Evolutionary conservation across 805 yeast species (phyloP).

Genomic region (Ascoidea tarda): DNA sequence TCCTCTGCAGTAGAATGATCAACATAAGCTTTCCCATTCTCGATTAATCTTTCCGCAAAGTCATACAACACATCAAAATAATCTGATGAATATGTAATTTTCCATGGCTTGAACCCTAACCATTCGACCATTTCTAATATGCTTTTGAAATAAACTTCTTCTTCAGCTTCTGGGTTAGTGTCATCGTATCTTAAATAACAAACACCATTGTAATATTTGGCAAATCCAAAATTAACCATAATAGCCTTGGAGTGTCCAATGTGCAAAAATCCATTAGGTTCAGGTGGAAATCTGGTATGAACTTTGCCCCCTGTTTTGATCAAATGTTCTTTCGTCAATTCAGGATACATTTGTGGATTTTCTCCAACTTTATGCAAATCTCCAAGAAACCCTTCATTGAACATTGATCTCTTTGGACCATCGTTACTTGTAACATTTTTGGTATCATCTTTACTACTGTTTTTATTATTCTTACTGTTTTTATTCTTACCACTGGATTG

Average conservation of each 20-base stretch:
- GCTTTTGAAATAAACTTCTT: slow-evolving; percentile 76
- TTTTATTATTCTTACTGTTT: slow-evolving; percentile 11
- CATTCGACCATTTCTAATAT: slow-evolving; percentile 77
- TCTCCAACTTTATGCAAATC: slow-evolving; percentile 92
- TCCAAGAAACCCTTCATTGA: slow-evolving; percentile 89
- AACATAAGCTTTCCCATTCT: slow-evolving; percentile 66
- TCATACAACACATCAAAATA: slow-evolving; percentile 83
- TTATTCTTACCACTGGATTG: slow-evolving; percentile 16
- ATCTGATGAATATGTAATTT: slow-evolving; percentile 90
- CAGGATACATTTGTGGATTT: slow-evolving; percentile 83
- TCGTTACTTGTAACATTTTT: slow-evolving; percentile 6
- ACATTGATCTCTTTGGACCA: slow-evolving; percentile 53
- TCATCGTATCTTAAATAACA: slow-evolving; percentile 94
- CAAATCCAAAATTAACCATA: slow-evolving; percentile 96
- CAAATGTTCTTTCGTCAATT: slow-evolving; percentile 69
- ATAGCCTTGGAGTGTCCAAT: slow-evolving; percentile 98
- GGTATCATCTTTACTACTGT: slow-evolving; percentile 5
- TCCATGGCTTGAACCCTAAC: slow-evolving; percentile 93
- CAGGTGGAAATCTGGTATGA: slow-evolving; percentile 95
- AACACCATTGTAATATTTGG: slow-evolving; percentile 70
- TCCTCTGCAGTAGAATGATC: slow-evolving; percentile 91
- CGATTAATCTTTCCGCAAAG: slow-evolving; percentile 73
- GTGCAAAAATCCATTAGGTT: slow-evolving; percentile 94
- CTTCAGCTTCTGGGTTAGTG: slow-evolving; percentile 98
- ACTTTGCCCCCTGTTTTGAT: slow-evolving; percentile 71